phyloP scores from a whole-genome alignment of 2,329 filamentous ascomycete species.

The Trichoderma endophyticum region DNA sequence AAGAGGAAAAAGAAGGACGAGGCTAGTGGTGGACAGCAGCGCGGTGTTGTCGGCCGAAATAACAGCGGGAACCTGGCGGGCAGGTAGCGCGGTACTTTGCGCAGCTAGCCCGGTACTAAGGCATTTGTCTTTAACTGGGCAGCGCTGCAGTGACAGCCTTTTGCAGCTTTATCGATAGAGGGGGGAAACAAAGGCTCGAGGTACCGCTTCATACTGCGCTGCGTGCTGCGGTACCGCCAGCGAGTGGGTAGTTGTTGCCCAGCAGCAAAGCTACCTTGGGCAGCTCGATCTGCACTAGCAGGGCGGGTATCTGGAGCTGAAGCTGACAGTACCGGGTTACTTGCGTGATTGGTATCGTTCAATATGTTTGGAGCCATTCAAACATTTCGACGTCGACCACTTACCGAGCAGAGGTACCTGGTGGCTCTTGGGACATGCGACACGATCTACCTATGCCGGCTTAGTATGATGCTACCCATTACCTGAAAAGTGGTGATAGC shows the following conservation, averaged over 20 bases:
- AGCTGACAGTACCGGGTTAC: background rate
- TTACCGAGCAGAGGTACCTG: background rate
- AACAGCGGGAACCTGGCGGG: slow-evolving; percentile 16
- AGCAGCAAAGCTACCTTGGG: background rate
- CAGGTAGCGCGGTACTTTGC: slow-evolving; percentile 14
- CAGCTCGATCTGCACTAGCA: slow-evolving; percentile 11
- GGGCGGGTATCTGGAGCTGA: slow-evolving; percentile 12
- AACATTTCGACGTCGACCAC: background rate
- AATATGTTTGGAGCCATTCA: background rate
- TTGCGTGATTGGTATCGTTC: background rate
- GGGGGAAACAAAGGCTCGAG: background rate
- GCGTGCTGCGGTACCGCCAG: background rate
- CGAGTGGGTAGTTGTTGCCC: background rate
- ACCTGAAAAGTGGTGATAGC: background rate
- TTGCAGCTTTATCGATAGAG: slow-evolving; percentile 14
- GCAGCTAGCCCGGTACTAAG: background rate
- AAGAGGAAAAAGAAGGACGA: slow-evolving; percentile 16
- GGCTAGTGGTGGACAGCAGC: slow-evolving; percentile 19
- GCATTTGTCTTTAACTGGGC: background rate
- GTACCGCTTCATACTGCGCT: background rate
- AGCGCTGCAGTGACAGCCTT: slow-evolving; percentile 3
- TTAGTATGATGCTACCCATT: background rate
- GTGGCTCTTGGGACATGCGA: background rate
- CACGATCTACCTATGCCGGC: background rate
- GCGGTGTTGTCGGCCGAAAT: slow-evolving; percentile 18